Conservation (phyloP, 75 land plant genomes). For the Larix kaempferi region DNA sequence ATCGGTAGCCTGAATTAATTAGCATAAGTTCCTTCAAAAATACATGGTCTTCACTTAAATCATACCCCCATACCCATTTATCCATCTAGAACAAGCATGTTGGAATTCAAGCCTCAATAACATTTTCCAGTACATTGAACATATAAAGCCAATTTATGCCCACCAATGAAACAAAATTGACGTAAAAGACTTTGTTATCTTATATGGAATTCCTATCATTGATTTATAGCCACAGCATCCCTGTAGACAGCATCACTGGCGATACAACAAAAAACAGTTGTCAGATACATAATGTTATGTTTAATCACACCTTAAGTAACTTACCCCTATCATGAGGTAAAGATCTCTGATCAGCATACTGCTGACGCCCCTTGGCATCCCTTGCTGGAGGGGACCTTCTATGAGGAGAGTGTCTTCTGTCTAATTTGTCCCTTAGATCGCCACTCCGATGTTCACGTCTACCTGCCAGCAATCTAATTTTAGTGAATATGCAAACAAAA, state of each 20-base stretch:
- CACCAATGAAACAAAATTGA: background rate
- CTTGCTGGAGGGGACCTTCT: constrained; percentile 43
- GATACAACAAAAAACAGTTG: background rate
- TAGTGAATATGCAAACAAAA: background rate
- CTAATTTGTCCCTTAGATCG: constrained; percentile 72
- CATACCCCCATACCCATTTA: background rate
- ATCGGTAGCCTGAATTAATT: constrained; percentile 8
- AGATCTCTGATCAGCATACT: constrained; percentile 23
- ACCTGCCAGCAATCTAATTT: constrained; percentile 30
- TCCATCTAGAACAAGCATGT: background rate
- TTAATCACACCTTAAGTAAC: background rate
- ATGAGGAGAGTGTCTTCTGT: constrained; percentile 62
- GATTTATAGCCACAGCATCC: background rate
- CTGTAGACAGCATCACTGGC: background rate
- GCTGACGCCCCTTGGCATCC: constrained; percentile 38
- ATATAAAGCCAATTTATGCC: background rate
- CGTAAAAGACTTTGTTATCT: background rate
- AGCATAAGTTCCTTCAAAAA: constrained; percentile 8
- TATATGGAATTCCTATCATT: background rate
- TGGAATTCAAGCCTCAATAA: background rate
- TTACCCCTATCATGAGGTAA: constrained; percentile 27
- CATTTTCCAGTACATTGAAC: background rate
- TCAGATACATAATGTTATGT: background rate
- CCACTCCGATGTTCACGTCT: constrained; percentile 47
- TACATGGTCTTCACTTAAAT: background rate